A percentile compares a stretch with the other conserved stretches of the same genome.
Conservation (phyloP, 2,329 filamentous ascomycete species). For the Reticulascus tulasneorum region DNA sequence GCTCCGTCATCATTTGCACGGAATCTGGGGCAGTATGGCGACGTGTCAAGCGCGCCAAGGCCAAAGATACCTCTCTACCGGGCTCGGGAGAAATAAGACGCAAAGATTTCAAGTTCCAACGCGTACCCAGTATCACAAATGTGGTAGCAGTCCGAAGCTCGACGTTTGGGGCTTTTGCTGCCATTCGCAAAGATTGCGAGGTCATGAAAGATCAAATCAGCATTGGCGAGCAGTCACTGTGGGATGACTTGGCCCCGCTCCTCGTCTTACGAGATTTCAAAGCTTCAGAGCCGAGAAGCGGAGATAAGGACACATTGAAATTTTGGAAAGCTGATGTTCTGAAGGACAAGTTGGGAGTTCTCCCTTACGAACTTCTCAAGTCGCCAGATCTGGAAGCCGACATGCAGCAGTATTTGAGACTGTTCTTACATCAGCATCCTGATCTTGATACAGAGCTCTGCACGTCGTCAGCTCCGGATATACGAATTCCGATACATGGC, state of each 20-base stretch:
- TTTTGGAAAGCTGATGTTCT: slow-evolving; percentile 38
- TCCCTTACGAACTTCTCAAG: slow-evolving; percentile 52
- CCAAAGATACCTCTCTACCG: slow-evolving; percentile 59
- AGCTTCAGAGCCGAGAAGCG: slow-evolving; percentile 31
- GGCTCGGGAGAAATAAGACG: slow-evolving; percentile 54
- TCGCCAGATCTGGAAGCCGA: slow-evolving; percentile 66
- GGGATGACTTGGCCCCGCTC: slow-evolving; percentile 69
- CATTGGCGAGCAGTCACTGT: slow-evolving; percentile 64
- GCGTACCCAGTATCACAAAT: slow-evolving; percentile 82
- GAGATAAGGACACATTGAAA: slow-evolving; percentile 36
- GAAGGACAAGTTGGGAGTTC: slow-evolving; percentile 47
- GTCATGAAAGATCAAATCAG: slow-evolving; percentile 69
- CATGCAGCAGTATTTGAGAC: slow-evolving; percentile 45
- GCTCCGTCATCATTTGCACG: slow-evolving; percentile 91
- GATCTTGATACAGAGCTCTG: slow-evolving; percentile 42
- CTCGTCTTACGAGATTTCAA: slow-evolving; percentile 63
- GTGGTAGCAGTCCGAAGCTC: slow-evolving; percentile 83
- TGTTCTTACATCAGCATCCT: slow-evolving; percentile 40
- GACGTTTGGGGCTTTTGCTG: slow-evolving; percentile 83
- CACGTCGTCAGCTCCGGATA: slow-evolving; percentile 60
- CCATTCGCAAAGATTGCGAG: slow-evolving; percentile 78
- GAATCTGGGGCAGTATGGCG: slow-evolving; percentile 91
- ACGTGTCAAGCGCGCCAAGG: slow-evolving; percentile 75
- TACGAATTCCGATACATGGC: slow-evolving; percentile 75
- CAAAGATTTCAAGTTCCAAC: slow-evolving; percentile 94